phyloP scores from a whole-genome alignment of 2,329 filamentous ascomycete species.

The Colletotrichum lini region DNA sequence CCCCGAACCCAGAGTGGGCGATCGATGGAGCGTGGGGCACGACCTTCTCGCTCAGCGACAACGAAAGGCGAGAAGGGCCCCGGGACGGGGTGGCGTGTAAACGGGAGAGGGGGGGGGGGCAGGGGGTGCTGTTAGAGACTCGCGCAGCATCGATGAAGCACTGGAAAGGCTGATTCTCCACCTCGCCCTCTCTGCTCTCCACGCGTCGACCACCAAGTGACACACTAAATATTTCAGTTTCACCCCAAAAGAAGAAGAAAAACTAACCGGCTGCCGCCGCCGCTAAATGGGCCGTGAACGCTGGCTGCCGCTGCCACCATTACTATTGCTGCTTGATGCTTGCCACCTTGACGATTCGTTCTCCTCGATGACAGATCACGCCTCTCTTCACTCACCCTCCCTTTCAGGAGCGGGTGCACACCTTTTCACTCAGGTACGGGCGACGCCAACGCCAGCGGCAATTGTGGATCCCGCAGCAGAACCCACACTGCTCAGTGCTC shows the following conservation, averaged over 20 bases:
- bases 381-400: not conserved
- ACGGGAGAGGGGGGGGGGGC: not conserved
- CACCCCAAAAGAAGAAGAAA: not conserved
- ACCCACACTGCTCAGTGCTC: constrained; percentile 6
- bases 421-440: constrained; percentile 12
- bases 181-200: not conserved
- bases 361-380: not conserved
- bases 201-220: not conserved
- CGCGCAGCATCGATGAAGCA: constrained; percentile 34
- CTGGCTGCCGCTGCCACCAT: not conserved
- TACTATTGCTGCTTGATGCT: constrained; percentile 11
- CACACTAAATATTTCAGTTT: constrained; percentile 20
- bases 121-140: not conserved
- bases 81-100: not conserved
- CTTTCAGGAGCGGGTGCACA: not conserved
- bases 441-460: constrained; percentile 2
- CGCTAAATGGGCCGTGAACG: constrained; percentile 25
- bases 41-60: constrained; percentile 15
- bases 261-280: constrained; percentile 32
- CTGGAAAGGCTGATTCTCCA: constrained; percentile 20
- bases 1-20: not conserved
- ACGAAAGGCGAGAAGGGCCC: not conserved
- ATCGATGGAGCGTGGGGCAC: constrained; percentile 13
- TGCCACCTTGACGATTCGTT: constrained; percentile 12
- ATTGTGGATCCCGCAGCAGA: not conserved